These are phyloP conservation scores for Persicaria maculosa DNA, from an alignment of 148 eudicot species.

Conservation along the genomic window DNA sequence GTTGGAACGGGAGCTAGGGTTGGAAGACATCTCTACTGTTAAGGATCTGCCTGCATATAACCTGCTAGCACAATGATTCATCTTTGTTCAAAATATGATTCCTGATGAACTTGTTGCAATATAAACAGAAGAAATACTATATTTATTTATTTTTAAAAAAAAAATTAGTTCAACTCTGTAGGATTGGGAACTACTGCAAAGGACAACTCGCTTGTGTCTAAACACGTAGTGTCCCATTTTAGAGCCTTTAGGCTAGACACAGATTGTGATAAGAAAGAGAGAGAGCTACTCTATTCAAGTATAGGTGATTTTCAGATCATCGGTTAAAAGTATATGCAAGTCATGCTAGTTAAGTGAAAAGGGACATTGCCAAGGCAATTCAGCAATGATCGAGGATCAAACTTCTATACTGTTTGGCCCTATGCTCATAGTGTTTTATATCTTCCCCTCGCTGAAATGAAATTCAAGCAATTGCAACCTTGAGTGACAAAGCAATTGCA, in stretches of 20 bases:
- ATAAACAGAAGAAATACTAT: background rate
- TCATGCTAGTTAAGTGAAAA: too few species aligned
- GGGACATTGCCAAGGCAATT: too few species aligned
- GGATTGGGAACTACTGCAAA: background rate
- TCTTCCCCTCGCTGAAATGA: too few species aligned
- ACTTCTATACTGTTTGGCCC: too few species aligned
- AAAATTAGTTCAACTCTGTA: background rate
- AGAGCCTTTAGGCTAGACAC: background rate
- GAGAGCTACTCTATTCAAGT: background rate
- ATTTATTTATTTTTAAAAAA: background rate
- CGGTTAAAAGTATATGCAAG: background rate
- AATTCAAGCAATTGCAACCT: too few species aligned
- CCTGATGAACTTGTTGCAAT: background rate
- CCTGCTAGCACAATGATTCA: constrained; percentile 40
- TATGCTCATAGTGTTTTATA: too few species aligned
- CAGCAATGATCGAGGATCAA: too few species aligned
- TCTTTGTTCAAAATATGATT: background rate
- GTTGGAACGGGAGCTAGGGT: constrained; percentile 73
- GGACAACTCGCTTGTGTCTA: background rate
- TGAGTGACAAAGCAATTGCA: too few species aligned
- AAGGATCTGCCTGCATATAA: constrained; percentile 88
- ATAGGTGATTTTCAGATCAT: background rate
- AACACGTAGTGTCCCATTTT: background rate
- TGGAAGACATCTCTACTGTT: constrained; percentile 60
- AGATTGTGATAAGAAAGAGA: background rate